Base-by-base conservation (phyloP, 768 basidiomycete species). In the Naganishia antarctica region DNA sequence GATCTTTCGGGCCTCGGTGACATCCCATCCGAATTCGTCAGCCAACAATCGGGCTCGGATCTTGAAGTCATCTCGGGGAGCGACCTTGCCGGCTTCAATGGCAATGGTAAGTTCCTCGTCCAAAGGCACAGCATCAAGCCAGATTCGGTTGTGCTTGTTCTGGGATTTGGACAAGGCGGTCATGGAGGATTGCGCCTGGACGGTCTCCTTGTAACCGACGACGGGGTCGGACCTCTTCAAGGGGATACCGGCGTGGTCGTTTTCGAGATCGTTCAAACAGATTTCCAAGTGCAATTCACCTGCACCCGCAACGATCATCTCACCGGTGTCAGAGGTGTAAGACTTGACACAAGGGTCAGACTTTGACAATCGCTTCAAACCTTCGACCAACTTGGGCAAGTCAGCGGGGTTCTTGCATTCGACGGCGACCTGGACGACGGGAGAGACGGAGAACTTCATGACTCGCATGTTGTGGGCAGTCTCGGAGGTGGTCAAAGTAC, bases 391-490 rank as follows among this genome's bases (percentile, higher is more conserved):
- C 82, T 99, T 99, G 76, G 96, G 96, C 49, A 99, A 84, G 84
- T 99, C 96, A 65, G 90, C 85, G 64, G 96, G 91, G 80, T 98
- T 99, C 87, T 98, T 98, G 80, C 98, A 96, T 80, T 99, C 96
- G 72, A 99, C 96, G 70, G 96, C 91, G 75, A 98, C 91, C 78
- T 86, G 96, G 47, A 99, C 96, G 78, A 99, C 96, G 71, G 96
- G 96, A 31, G 96, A 98, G 63, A 99, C 96, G 79, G 93, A 98
- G 85, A 97, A 97, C 82, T 89, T 91, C 96, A 99, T 99, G 80
- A 99, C 92, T 82, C 83, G 91, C 92, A 99, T 96, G 84, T 99
- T 99, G 84, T 99, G 96, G 58, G 96, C 96, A 60, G 92, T 96
- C 82, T 98, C 96, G 51, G 91, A 91, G 66, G 90, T 86, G 66